A percentile compares a stretch with the other conserved stretches of the same genome.
Conservation (phyloP, 2,329 filamentous ascomycete species). For the Fusarium annulatum region DNA sequence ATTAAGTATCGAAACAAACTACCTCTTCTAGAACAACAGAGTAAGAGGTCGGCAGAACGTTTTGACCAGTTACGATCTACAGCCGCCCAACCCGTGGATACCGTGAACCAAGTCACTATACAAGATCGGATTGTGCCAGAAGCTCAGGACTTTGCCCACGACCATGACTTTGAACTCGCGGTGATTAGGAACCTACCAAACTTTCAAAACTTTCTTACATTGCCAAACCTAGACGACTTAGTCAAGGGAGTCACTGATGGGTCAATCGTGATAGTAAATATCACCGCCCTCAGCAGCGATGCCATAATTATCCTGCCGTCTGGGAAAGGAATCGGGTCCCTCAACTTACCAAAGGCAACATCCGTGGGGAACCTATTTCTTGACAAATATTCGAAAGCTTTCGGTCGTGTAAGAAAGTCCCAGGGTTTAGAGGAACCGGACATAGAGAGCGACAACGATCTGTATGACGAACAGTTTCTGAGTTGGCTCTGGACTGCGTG, state of each 20-base stretch:
- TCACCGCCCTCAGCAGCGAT: neutral
- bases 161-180: neutral
- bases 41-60: neutral
- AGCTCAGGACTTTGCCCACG: neutral
- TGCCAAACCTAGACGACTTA: neutral
- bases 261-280: neutral
- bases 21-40: neutral
- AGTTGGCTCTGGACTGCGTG: neutral
- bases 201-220: neutral
- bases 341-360: neutral
- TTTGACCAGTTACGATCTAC: neutral
- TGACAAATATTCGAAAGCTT: neutral
- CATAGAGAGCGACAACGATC: neutral
- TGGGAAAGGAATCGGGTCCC: neutral
- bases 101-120: neutral
- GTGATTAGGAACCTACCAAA: neutral
- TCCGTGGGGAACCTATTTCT: neutral
- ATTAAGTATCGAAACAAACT: neutral
- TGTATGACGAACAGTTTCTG: neutral
- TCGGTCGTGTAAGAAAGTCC: neutral
- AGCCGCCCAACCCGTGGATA: neutral
- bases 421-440: neutral
- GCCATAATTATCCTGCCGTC: neutral
- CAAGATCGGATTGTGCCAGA: neutral
- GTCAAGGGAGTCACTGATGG: neutral